Percentiles rank a stretch among this genome's conserved stretches.
Evolutionary conservation across 306 rosid species (phyloP).

Genomic region (Cucumis sativus): DNA sequence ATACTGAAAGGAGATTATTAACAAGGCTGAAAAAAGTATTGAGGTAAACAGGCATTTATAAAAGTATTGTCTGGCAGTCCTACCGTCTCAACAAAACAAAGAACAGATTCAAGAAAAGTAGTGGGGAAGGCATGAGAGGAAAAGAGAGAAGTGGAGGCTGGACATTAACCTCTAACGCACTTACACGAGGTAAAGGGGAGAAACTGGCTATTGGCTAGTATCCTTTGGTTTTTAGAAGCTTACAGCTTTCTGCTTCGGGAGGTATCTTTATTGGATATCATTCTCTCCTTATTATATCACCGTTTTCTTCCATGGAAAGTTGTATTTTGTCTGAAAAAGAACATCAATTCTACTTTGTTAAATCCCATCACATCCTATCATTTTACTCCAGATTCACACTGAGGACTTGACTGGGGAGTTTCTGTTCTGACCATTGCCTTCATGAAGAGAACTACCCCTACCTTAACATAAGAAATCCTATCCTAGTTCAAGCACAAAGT

Average conservation of each 20-base stretch:
- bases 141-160: neutral
- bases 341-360: neutral
- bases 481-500: neutral
- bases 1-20: neutral
- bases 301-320: neutral
- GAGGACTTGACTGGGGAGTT: neutral
- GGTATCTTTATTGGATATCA: neutral
- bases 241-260: neutral
- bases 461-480: neutral
- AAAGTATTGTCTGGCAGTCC: neutral
- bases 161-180: neutral
- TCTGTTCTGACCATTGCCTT: neutral
- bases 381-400: neutral
- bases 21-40: neutral
- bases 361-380: neutral
- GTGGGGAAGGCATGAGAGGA: neutral
- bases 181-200: neutral
- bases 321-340: neutral
- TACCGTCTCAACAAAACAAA: neutral
- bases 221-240: neutral
- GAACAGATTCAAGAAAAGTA: neutral
- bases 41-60: neutral
- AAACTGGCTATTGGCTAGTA: neutral
- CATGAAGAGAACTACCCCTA: neutral
- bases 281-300: neutral